Evolutionary conservation across 345 rosid genomes (phyloP).

Genomic region (Syzygium grande): DNA sequence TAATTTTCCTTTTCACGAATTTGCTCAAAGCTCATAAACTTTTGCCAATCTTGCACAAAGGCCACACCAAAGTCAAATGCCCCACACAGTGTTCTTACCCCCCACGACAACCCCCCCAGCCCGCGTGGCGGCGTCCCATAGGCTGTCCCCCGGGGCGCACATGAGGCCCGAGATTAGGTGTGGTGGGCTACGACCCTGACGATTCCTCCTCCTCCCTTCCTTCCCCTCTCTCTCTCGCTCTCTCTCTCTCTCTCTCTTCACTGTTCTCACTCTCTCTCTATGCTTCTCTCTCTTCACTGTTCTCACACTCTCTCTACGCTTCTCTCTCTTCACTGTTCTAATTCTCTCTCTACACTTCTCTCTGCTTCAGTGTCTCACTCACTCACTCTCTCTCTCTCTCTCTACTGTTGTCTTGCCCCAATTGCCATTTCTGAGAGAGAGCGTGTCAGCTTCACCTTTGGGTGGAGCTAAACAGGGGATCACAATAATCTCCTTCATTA

Average conservation of each 20-base stretch:
- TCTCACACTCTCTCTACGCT: neutral
- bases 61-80: neutral
- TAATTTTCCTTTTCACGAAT: neutral
- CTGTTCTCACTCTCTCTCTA: neutral
- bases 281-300: neutral
- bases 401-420: neutral
- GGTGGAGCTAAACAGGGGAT: neutral
- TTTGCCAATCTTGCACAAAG: neutral
- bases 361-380: neutral
- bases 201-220: neutral
- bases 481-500: neutral
- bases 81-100: neutral
- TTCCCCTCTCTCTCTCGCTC: neutral
- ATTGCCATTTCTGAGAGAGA: neutral
- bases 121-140: neutral
- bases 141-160: neutral
- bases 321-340: neutral
- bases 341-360: neutral
- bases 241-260: neutral
- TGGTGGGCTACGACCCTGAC: neutral
- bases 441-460: neutral
- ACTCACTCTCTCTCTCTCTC: neutral
- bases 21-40: neutral
- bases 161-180: neutral
- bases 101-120: neutral